phyloP scores from a whole-genome alignment of 129 eudicot species.

The Solidago caesia region DNA sequence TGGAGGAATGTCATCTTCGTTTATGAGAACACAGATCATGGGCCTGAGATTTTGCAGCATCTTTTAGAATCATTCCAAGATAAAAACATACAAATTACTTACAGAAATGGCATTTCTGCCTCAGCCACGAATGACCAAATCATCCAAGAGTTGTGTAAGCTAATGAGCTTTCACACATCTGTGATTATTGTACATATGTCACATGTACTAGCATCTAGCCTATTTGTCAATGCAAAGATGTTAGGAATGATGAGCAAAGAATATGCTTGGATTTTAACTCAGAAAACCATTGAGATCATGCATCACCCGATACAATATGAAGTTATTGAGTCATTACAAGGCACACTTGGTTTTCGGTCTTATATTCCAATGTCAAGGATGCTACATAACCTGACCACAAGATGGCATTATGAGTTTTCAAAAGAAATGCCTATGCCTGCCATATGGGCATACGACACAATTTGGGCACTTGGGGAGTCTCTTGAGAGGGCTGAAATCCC shows the following conservation, averaged over 20 bases:
- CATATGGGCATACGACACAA: slow-evolving; percentile 33
- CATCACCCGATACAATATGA: slow-evolving; percentile 12
- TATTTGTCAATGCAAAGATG: slow-evolving; percentile 37
- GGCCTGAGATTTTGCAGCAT: neutral
- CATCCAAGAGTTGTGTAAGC: slow-evolving; percentile 30
- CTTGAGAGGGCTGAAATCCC: slow-evolving; percentile 19
- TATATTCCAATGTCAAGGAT: slow-evolving; percentile 28
- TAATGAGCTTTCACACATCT: slow-evolving; percentile 35
- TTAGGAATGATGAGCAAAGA: slow-evolving; percentile 45
- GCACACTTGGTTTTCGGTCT: slow-evolving; percentile 40
- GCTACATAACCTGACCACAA: slow-evolving; percentile 13
- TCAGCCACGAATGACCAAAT: slow-evolving; percentile 39
- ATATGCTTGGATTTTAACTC: slow-evolving; percentile 53
- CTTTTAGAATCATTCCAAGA: slow-evolving; percentile 18
- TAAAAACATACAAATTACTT: slow-evolving; percentile 9
- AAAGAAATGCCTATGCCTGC: neutral
- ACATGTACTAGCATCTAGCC: slow-evolving; percentile 25
- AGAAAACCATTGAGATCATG: slow-evolving; percentile 22
- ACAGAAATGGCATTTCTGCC: slow-evolving; percentile 29
- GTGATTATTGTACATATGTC: slow-evolving; percentile 35
- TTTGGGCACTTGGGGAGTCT: slow-evolving; percentile 32
- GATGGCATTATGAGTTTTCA: slow-evolving; percentile 22
- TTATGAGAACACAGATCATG: slow-evolving; percentile 16
- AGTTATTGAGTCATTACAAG: slow-evolving; percentile 38
- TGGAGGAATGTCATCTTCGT: slow-evolving; percentile 28